Evolutionary conservation across 345 rosid species (phyloP), one percentile per base, ranked within the genome.

Genomic region (Limnanthes douglasii): DNA sequence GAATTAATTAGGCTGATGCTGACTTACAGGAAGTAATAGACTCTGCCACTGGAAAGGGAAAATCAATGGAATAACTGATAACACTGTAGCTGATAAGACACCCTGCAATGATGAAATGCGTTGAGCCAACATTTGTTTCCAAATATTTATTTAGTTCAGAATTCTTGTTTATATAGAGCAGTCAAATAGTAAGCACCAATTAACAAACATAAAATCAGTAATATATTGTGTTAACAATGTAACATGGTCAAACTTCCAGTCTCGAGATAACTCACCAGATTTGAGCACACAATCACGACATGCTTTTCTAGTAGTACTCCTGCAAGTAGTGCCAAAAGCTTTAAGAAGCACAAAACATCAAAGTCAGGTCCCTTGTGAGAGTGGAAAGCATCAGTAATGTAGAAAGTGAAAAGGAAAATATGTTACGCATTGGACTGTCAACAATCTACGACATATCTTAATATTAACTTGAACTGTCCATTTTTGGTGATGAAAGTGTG

Each of bases 11-110:
- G n/a, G n/a, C n/a, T n/a, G n/a, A n/a, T n/a, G n/a, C n/a, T n/a
- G n/a, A 49, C 88, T 70, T 62, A 92, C 99, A 13, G 96, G 99
- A 61, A 92, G 83, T 46, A 85, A 62, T 56, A 92, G 63, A 64
- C 96, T 85, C 68, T 92, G 99, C 99, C 99, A 92, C 46, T 78
- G 85, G 73, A 84, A 92, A 16, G 99, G 99, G 7, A 71, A 70
- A 64, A 85, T 92, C 70, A 92, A 53, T 38, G 99, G 94, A 53
- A 71, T 57, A 44, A 85, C 63, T 48, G 99, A 92, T 37, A 85
- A 56, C 35, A 78, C 88, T 30, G 66, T 46, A 49, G 99, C 93
- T 21, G 99, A 85, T 43, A 92, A 56, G 53, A 92, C 69, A 61
- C 99, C 99, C 99, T 92, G 80, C 64, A 68, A 18, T 6, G 15